Base-by-base conservation (phyloP, 2,329 filamentous ascomycete species). In the Alternaria infectoria region DNA sequence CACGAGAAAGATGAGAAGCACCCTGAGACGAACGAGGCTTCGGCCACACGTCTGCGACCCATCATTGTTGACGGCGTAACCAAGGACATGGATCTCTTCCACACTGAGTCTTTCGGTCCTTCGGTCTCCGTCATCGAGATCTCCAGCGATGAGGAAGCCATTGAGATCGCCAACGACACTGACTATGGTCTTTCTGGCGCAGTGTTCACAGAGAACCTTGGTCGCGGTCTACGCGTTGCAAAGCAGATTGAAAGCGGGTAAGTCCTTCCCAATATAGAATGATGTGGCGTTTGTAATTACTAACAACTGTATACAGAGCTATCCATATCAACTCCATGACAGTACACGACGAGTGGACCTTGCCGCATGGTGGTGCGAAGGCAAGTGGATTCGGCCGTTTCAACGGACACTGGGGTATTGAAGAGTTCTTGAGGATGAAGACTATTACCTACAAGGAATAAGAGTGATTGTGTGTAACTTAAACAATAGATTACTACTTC, bases 61-160 rank as follows among this genome's bases (percentile, higher is more conserved):
- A 81, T 92, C 59, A 86, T 95, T 59, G 81, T 96, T 1, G 87
- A 87, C 26, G 86, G 86, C 62, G 89, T 94, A 15, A 90, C 81
- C 26, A 84, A 86, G 66, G 85, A 87, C 0, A 96, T 95, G 92
- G 89, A 92, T 59, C 80, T 96, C 15, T 95, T 90, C 79, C 81
- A 86, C 69, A 89, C 86, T 1, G 93, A 96, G 80, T 91, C 88
- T 1, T 96, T 96, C 71, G 93, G 91, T 0, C 92, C 93, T 0
- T 88, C 87, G 0, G 90, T 93, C 1, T 89, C 88, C 15, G 74
- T 96, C 19, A 86, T 90, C 13, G 83, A 86, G 21, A 84, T 94
- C 25, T 84, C 88, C n/a, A 83, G 74, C 3, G 90, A 92, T 50
- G 91, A 93, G 30, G 90, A 93, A 68, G 92, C 91, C 0, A 79